Evolutionary conservation across 2,329 filamentous ascomycete species (phyloP).

Genomic region (Ramichloridium luteum): DNA sequence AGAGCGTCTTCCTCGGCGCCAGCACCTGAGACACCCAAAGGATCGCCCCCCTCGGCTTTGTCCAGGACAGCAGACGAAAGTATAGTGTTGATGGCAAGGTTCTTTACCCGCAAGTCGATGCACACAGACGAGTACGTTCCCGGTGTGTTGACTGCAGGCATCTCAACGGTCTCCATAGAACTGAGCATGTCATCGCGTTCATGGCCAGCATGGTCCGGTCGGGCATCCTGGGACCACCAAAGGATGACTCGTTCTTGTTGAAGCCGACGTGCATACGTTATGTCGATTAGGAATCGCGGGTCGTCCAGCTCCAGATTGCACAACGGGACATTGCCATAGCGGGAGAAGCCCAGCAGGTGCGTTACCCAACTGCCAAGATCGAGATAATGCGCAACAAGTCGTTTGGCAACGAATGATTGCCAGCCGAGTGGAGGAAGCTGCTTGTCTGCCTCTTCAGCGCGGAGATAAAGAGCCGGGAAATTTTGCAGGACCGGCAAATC

Average conservation of each 20-base stretch:
- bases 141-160: slow-evolving; percentile 87
- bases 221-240: slow-evolving; percentile 85
- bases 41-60: slow-evolving; percentile 82
- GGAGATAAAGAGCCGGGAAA: slow-evolving; percentile 70
- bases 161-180: slow-evolving; percentile 66
- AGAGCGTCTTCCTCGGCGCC: slow-evolving; percentile 47
- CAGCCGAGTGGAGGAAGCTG: slow-evolving; percentile 84
- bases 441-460: slow-evolving; percentile 71
- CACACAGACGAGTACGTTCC: slow-evolving; percentile 93
- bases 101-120: slow-evolving; percentile 86
- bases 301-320: slow-evolving; percentile 94
- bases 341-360: slow-evolving; percentile 73
- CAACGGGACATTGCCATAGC: slow-evolving; percentile 86
- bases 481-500: slow-evolving; percentile 76
- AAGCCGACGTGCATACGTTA: slow-evolving; percentile 81
- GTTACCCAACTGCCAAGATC: slow-evolving; percentile 86
- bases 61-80: slow-evolving; percentile 94
- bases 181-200: slow-evolving; percentile 83
- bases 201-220: slow-evolving; percentile 89
- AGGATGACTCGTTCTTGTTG: slow-evolving; percentile 87
- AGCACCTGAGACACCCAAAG: slow-evolving; percentile 71
- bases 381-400: slow-evolving; percentile 79
- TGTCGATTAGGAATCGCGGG: slow-evolving; percentile 86
- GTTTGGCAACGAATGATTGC: slow-evolving; percentile 78
- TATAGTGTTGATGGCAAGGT: slow-evolving; percentile 95